These are phyloP conservation scores for Penicillium italicum DNA, from an alignment of 2,329 filamentous ascomycete species.

Conservation along the genomic window DNA sequence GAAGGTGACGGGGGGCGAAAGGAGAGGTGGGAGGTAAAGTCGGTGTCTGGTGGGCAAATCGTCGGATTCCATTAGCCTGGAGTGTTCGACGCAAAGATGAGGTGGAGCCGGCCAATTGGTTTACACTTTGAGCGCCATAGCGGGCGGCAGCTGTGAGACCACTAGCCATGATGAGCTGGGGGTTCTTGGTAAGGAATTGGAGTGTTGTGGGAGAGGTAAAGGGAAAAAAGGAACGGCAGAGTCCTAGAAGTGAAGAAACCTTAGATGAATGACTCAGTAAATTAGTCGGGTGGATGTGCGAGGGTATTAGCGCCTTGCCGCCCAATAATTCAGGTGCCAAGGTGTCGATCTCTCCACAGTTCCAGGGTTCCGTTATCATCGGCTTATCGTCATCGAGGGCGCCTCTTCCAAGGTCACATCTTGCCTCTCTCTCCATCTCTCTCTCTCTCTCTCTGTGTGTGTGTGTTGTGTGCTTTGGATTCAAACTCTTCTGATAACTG, in stretches of 20 bases:
- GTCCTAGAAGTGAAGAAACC: slow-evolving; percentile 1
- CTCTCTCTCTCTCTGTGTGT: background rate
- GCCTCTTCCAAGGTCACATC: background rate
- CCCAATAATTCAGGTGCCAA: slow-evolving; percentile 8
- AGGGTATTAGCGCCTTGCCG: background rate
- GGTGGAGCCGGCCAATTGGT: slow-evolving; percentile 27
- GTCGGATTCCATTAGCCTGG: slow-evolving; percentile 32
- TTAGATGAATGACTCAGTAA: slow-evolving; percentile 18
- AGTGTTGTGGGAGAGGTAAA: background rate
- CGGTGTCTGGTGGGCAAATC: slow-evolving; percentile 33
- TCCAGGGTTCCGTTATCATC: slow-evolving; percentile 21
- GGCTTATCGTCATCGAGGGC: slow-evolving; percentile 21
- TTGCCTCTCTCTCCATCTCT: background rate
- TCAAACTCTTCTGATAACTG: background rate
- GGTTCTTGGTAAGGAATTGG: background rate
- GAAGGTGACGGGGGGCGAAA: slow-evolving; percentile 74
- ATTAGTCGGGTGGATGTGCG: slow-evolving; percentile 10
- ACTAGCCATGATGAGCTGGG: slow-evolving; percentile 26
- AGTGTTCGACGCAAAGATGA: slow-evolving; percentile 26
- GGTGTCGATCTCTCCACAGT: slow-evolving; percentile 18
- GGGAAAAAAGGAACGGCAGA: background rate
- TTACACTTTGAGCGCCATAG: slow-evolving; percentile 27
- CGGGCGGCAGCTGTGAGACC: slow-evolving; percentile 29
- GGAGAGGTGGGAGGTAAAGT: slow-evolving; percentile 50
- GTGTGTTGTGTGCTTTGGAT: background rate